These are phyloP conservation scores for Xylaria arbuscula DNA, from an alignment of 2,329 filamentous ascomycete species.

Conservation along the genomic window DNA sequence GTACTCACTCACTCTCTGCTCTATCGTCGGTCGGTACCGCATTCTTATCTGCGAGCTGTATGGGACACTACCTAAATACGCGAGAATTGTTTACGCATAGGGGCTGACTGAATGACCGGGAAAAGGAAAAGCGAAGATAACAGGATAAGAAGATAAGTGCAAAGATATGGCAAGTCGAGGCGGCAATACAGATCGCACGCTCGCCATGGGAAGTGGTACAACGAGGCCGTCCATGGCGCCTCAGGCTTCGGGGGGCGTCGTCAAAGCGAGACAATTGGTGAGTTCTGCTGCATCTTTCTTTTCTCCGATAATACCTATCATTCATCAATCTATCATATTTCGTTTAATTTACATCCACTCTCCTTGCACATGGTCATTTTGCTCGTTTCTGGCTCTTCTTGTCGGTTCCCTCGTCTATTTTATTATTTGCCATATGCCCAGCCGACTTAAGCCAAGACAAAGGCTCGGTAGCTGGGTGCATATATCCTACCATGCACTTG, in stretches of 20 bases:
- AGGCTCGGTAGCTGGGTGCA: neutral
- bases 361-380: neutral
- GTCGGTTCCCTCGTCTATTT: neutral
- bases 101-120: too few species aligned
- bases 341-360: neutral
- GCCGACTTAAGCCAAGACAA: neutral
- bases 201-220: constrained; percentile 42
- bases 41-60: constrained; percentile 8
- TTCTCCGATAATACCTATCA: neutral
- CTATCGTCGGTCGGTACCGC: neutral
- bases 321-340: neutral
- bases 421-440: neutral
- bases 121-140: neutral
- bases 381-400: neutral
- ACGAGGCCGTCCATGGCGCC: constrained; percentile 52
- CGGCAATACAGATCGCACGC: constrained; percentile 40
- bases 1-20: neutral
- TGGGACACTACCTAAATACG: neutral
- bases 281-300: constrained; percentile 30
- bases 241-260: constrained; percentile 55
- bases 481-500: neutral
- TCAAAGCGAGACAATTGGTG: constrained; percentile 64
- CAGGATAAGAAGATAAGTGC: too few species aligned
- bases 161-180: constrained; percentile 40
- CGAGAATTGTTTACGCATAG: neutral